A percentile compares a stretch with the other conserved stretches of the same genome.
phyloP scores from a whole-genome alignment of 441 rosid genomes.

The Melianthus villosus region DNA sequence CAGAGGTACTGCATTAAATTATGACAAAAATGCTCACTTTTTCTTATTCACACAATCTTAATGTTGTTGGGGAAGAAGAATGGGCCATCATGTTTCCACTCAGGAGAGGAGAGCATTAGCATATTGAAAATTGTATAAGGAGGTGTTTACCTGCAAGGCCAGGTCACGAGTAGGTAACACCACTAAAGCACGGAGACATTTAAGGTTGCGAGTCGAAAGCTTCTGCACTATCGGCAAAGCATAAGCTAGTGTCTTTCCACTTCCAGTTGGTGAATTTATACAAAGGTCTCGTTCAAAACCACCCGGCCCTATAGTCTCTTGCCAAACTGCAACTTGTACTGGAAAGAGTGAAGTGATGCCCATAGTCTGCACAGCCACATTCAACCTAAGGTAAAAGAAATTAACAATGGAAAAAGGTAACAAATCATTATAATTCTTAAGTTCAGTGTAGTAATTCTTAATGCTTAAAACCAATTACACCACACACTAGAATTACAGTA shows the following conservation, averaged over 20 bases:
- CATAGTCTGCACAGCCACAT: conserved; percentile 42
- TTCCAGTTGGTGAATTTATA: conserved; percentile 82
- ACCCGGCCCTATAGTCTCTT: conserved; percentile 82
- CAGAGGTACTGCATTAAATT: too few relatives aligned
- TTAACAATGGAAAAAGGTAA: neutral
- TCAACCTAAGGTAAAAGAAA: conserved; percentile 29
- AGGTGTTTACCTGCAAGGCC: conserved; percentile 50
- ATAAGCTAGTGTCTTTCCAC: conserved; percentile 82
- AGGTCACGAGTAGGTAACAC: conserved; percentile 87
- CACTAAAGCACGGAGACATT: conserved; percentile 67
- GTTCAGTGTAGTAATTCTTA: too few relatives aligned
- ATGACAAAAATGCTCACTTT: too few relatives aligned
- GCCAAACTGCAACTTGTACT: conserved; percentile 84
- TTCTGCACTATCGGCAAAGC: conserved; percentile 75
- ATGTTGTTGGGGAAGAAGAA: too few relatives aligned
- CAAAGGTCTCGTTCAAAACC: conserved; percentile 70
- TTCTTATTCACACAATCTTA: too few relatives aligned
- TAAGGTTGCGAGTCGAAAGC: conserved; percentile 46
- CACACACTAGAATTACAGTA: too few relatives aligned
- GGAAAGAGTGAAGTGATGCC: conserved; percentile 56
- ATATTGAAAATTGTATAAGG: neutral
- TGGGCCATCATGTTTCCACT: too few relatives aligned
- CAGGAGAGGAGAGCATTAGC: too few relatives aligned
- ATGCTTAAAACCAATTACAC: too few relatives aligned
- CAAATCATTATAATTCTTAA: too few relatives aligned